These are phyloP conservation scores for Boechera retrofracta DNA, from an alignment of 345 rosid genomes.

Conservation along the genomic window DNA sequence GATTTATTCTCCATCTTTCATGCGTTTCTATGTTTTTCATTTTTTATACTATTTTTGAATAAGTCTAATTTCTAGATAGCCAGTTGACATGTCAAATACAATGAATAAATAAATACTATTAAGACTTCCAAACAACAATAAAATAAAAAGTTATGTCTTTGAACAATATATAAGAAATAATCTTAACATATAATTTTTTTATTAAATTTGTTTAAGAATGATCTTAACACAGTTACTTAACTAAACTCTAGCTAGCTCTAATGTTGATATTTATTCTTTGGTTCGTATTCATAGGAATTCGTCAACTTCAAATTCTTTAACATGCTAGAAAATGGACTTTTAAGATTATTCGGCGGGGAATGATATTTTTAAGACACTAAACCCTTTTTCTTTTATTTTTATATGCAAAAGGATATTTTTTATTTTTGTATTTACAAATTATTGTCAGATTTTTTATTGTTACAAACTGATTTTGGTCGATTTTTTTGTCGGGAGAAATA, in stretches of 20 bases:
- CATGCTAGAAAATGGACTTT: background rate
- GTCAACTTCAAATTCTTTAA: background rate
- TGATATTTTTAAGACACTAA: background rate
- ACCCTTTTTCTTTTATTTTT: background rate
- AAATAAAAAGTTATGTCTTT: background rate
- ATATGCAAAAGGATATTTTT: background rate
- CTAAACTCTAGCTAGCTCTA: constrained; percentile 2
- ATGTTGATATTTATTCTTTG: background rate
- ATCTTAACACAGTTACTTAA: background rate
- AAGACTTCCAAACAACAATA: background rate
- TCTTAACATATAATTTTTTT: background rate
- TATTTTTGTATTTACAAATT: background rate
- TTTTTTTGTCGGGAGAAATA: constrained; percentile 26
- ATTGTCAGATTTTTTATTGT: background rate
- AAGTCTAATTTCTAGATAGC: constrained; percentile 30
- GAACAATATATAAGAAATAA: background rate
- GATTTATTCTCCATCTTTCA: constrained; percentile 42
- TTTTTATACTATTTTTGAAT: constrained; percentile 29
- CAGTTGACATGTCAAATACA: constrained; percentile 42
- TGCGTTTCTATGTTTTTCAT: constrained; percentile 41
- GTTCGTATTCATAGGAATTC: background rate
- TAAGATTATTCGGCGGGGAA: background rate
- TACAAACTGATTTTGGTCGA: constrained; percentile 23
- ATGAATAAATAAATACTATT: background rate
- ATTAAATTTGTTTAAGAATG: background rate